Base-by-base conservation (phyloP, 2,329 filamentous ascomycete species). In the Hyphodiscus sp. region DNA sequence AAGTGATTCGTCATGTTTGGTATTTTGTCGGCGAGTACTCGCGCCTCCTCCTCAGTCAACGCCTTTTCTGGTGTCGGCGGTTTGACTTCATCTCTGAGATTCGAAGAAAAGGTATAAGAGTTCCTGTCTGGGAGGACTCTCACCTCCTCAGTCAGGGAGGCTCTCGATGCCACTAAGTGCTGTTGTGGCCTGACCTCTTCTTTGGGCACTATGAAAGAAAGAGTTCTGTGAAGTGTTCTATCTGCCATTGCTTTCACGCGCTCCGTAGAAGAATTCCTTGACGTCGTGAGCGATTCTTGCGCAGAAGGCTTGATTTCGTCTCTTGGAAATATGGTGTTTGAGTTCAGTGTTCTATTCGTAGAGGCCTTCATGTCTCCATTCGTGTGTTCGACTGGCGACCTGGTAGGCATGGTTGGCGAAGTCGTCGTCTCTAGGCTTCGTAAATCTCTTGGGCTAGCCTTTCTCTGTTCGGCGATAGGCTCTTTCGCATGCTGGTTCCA, bases 141-240 rank as follows among this genome's bases (percentile, higher is more conserved):
- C 30, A 53, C 44, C 45, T 56, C 50, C 20, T 58, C 53, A 18
- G 56, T 51, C 18, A 50, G 51, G 11, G 48, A 20, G 20, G 55
- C 26, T 29, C 38, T 49, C 29, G 53, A 45, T 20, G 48, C 44
- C 4, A 46, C 11, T 2, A 49, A 50, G 4, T 45, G 13, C 26
- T 47, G 18, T 29, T 30, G 56, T 11, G 50, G 51, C 44, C 50
- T 55, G 20, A 56, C 45, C n/a, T 56, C 49, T 13, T 56, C 56
- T 33, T 51, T 51, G 7, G 49, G 47, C 33, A 53, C 48, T 51
- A 51, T 44, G 20, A 50, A 46, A 7, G 55, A 53, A 41, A 52
- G 44, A 13, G 52, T 55, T 9, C 50, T 50, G 19, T 26, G 20
- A 15, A 29, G 45, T 29, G 20, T 29, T 18, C 45, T 9, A 18